Evolutionary conservation across 1,284 basidiomycete species (phyloP), one percentile per base, ranked within the genome.

Genomic region (Ceratobasidium sp.): DNA sequence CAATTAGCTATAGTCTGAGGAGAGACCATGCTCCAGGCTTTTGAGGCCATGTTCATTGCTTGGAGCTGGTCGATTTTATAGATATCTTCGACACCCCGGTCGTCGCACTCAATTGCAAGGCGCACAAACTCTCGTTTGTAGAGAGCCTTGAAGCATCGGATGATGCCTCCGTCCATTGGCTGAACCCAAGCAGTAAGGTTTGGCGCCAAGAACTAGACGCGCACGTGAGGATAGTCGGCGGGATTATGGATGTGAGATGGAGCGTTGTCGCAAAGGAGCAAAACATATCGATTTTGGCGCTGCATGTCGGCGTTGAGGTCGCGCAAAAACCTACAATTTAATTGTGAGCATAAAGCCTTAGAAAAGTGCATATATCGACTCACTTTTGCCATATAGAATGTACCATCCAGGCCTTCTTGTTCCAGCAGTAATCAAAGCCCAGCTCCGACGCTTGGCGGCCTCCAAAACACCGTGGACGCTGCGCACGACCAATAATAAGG

Each of bases 371-470:
- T 26, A 49, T 32, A 54, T 54, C 1, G 4, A n/a, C 63, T 54
- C 49, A 64, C 63, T 23, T 66, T 13, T 66, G 44, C 63, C 63
- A 82, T 0, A 82, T 73, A 0, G 38, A 54, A 1, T 73, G 35
- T 4, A 78, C 81, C 81, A 82, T 82, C 81, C 80, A 82, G 13
- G 80, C 80, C 32, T 78, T 81, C 16, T 75, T 73, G 75, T 81
- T 81, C 76, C 76, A 78, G n/a, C 57, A 67, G 69, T 82, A 81
- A 50, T 77, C 58, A 72, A 80, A 81, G 0, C 80, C 80, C 3
- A 79, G 77, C 26, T 78, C 64, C 1, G 59, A 30, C 5, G 75
- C 79, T 4, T 75, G 63, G 50, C 78, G 77, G 2, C 70, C 43
- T 9, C 73, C 47, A 52, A 81, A 81, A 62, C 78, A 71, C 9